Conservation (phyloP, 2,329 filamentous ascomycete species). For the Phyllosticta capitalensis region DNA sequence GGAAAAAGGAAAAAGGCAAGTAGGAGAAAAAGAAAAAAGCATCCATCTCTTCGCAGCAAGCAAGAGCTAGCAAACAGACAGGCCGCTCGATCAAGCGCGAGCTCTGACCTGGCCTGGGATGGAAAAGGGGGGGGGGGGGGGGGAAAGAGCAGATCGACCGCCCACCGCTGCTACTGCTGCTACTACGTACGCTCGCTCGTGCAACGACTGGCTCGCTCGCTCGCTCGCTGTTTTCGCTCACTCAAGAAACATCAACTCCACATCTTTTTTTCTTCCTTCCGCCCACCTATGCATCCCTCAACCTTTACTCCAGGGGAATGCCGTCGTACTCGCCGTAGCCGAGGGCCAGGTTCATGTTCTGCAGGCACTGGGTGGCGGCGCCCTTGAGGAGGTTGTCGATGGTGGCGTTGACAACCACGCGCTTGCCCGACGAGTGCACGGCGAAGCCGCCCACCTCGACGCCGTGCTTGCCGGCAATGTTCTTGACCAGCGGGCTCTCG, state of each 20-base stretch:
- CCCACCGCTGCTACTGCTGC: background rate
- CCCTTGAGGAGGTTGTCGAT: slow-evolving; percentile 94
- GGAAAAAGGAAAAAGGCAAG: background rate
- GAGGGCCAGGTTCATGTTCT: slow-evolving; percentile 91
- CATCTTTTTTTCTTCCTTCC: background rate
- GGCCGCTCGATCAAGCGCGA: background rate
- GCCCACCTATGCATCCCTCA: background rate
- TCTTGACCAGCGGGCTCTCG: slow-evolving; percentile 76
- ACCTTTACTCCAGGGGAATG: slow-evolving; percentile 45
- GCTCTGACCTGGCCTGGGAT: background rate
- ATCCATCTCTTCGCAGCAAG: background rate
- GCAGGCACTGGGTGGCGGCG: slow-evolving; percentile 83
- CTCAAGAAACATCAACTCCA: background rate
- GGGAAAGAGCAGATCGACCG: background rate
- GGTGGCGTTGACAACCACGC: slow-evolving; percentile 86
- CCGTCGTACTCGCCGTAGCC: slow-evolving; percentile 84
- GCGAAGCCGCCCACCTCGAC: slow-evolving; percentile 93
- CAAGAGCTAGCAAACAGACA: background rate
- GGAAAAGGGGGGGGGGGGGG: background rate
- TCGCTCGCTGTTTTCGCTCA: background rate
- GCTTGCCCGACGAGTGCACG: slow-evolving; percentile 80
- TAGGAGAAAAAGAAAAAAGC: background rate
- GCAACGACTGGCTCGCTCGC: background rate
- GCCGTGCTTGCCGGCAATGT: slow-evolving; percentile 74
- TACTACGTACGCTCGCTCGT: background rate